Conservation (phyloP, 2,329 filamentous ascomycete genomes). For the Fusarium pininemorale region DNA sequence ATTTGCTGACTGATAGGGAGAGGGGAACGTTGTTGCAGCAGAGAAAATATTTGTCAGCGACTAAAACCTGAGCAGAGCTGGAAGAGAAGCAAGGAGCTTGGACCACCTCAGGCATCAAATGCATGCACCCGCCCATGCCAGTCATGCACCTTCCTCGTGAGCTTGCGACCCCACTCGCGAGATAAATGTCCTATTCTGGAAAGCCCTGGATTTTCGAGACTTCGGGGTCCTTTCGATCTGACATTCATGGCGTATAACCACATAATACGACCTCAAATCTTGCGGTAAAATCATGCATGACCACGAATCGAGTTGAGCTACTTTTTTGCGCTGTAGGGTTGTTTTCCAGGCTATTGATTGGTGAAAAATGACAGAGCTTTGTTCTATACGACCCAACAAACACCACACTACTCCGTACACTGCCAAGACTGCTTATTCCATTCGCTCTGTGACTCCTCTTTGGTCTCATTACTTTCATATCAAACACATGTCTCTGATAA, state of each 20-base stretch:
- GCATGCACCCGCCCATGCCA: background rate
- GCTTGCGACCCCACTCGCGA: constrained; percentile 12
- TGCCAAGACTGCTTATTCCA: background rate
- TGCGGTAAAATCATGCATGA: background rate
- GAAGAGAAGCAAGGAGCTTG: constrained; percentile 19
- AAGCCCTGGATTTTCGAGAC: background rate
- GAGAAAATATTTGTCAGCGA: constrained; percentile 43
- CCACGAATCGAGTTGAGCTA: background rate
- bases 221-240: constrained; percentile 7
- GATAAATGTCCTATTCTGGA: constrained; percentile 14
- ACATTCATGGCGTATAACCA: background rate
- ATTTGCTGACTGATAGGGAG: constrained; percentile 34
- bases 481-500: background rate
- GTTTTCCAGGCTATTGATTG: background rate
- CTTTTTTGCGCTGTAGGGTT: background rate
- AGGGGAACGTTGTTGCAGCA: constrained; percentile 33
- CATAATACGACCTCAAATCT: constrained; percentile 8
- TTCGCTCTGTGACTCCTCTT: background rate
- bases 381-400: background rate
- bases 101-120: constrained; percentile 15
- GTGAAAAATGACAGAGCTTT: background rate
- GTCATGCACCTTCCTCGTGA: background rate
- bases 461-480: background rate
- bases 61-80: background rate
- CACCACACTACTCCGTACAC: background rate